Percentiles rank a stretch among this genome's conserved stretches.
Evolutionary conservation across 2,329 filamentous ascomycete species (phyloP).

Genomic region (Ceratocystis destructans): DNA sequence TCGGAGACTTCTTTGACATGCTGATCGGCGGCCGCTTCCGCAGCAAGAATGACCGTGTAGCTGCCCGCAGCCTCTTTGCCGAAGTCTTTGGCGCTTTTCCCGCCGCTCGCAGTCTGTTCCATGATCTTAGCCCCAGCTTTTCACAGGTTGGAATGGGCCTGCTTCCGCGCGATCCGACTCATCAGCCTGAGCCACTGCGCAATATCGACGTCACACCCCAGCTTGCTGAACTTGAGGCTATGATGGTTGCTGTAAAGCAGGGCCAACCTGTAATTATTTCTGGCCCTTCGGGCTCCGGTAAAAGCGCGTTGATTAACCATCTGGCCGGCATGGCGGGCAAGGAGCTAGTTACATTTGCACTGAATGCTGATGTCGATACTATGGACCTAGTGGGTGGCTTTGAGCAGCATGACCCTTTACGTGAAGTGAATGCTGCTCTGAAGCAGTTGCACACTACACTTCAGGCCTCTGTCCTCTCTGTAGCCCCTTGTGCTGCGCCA

Average conservation of each 20-base stretch:
- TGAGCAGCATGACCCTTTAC: conserved; percentile 75
- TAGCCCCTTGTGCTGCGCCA: conserved; percentile 36
- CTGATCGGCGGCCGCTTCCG: conserved; percentile 84
- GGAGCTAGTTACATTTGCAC: conserved; percentile 63
- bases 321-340: conserved; percentile 69
- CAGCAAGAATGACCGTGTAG: conserved; percentile 49
- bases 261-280: conserved; percentile 82
- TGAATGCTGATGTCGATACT: conserved; percentile 91
- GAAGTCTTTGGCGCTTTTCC: conserved; percentile 44
- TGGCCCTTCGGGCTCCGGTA: conserved; percentile 73
- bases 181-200: conserved; percentile 40
- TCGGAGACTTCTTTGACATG: conserved; percentile 64
- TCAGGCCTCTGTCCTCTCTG: conserved; percentile 35
- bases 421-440: conserved; percentile 49
- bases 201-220: conserved; percentile 39
- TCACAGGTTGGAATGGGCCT: conserved; percentile 71
- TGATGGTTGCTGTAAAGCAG: conserved; percentile 76
- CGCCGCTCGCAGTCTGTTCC: conserved; percentile 51
- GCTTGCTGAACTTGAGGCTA: conserved; percentile 64
- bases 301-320: conserved; percentile 65
- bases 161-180: conserved; percentile 44
- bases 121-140: conserved; percentile 50
- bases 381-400: conserved; percentile 97
- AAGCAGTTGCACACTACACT: conserved; percentile 38
- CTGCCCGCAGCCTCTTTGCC: conserved; percentile 53